A percentile compares a stretch with the other conserved stretches of the same genome.
These are phyloP conservation scores for Ogataea hybrid DNA, from an alignment of 1,139 yeast genomes.

Conservation along the genomic window DNA sequence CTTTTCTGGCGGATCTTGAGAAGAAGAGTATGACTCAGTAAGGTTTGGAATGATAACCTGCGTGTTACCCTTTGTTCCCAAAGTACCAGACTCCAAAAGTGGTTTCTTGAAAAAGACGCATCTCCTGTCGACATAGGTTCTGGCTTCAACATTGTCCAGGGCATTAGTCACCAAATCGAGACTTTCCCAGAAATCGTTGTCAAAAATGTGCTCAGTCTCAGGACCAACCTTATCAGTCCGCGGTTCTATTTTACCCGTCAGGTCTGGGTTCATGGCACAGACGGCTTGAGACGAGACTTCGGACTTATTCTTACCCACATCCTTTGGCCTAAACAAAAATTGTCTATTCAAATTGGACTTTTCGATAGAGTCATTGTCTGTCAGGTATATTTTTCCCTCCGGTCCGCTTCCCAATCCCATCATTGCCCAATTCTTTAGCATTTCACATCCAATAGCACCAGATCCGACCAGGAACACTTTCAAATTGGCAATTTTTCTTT, in stretches of 20 bases:
- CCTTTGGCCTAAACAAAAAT: slow-evolving; percentile 89
- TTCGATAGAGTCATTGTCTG: slow-evolving; percentile 95
- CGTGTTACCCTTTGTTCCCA: slow-evolving; percentile 98
- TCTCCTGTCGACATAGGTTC: slow-evolving; percentile 96
- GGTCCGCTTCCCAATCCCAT: slow-evolving; percentile 95
- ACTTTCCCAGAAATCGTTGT: slow-evolving; percentile 81
- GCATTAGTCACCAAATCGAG: slow-evolving; percentile 94
- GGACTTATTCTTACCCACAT: slow-evolving; percentile 89
- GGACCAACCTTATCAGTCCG: slow-evolving; percentile 86
- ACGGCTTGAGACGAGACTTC: slow-evolving; percentile 91
- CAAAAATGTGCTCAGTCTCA: slow-evolving; percentile 85
- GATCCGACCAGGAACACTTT: slow-evolving; percentile 92
- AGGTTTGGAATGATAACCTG: slow-evolving; percentile 92
- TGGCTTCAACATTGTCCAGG: slow-evolving; percentile 94
- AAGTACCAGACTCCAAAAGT: slow-evolving; percentile 91
- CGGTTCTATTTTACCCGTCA: slow-evolving; percentile 72
- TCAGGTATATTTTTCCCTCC: slow-evolving; percentile 75
- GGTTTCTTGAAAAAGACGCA: slow-evolving; percentile 93
- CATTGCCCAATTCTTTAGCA: slow-evolving; percentile 97
- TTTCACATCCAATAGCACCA: slow-evolving; percentile 99
- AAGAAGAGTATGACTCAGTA: slow-evolving; percentile 93
- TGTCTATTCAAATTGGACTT: slow-evolving; percentile 95
- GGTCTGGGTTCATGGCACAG: slow-evolving; percentile 77
- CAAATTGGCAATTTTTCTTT: slow-evolving; percentile 68
- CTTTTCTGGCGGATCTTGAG: slow-evolving; percentile 98